Evolutionary conservation across 768 basidiomycete species (phyloP), one percentile per base, ranked within the genome.

Genomic region (Leccinum incarnatum): DNA sequence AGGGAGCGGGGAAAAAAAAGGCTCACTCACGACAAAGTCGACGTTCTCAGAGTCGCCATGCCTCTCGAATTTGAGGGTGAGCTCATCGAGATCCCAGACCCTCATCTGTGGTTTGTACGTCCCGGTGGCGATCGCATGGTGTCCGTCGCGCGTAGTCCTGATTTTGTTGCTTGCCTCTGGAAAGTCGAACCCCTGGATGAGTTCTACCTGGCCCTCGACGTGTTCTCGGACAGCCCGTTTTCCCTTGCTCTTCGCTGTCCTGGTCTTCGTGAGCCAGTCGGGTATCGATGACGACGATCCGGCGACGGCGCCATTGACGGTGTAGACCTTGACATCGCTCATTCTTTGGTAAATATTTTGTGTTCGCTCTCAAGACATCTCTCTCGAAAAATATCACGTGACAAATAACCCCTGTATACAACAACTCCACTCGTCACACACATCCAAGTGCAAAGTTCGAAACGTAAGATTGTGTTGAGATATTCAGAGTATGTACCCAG

Each of bases 21-120:
- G 83, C 79, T 80, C 74, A 90, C 95, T 83, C 77, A 97, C 95
- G 79, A 89, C 83, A 76, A 99, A 99, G 72, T 99, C 97, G 63
- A 99, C 89, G 72, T 98, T 99, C 79, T 98, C 96, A 12, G 89
- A 85, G 69, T 99, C 95, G 2, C 95, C 88, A 67, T 98, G 96
- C 37, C 97, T 81, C 77, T 98, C 96, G 70, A 96, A 98, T 74
- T 99, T 98, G 57, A 91, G 79, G 5, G 93, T 86, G 32, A 99
- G 82, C 67, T 96, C 89, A 71, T 93, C 88, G 40, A 99, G 75
- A 73, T 98, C 97, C 88, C 91, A 99, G 5, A 96, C 93, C 57
- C 91, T 83, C 74, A 98, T 93, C 71, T 97, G 93, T 2, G 97
- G 97, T 74, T 99, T 99, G 77, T 99, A 99, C 3, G 90, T 92